Evolutionary conservation across 129 eudicot species (phyloP).

Genomic region (Lactuca saligna): DNA sequence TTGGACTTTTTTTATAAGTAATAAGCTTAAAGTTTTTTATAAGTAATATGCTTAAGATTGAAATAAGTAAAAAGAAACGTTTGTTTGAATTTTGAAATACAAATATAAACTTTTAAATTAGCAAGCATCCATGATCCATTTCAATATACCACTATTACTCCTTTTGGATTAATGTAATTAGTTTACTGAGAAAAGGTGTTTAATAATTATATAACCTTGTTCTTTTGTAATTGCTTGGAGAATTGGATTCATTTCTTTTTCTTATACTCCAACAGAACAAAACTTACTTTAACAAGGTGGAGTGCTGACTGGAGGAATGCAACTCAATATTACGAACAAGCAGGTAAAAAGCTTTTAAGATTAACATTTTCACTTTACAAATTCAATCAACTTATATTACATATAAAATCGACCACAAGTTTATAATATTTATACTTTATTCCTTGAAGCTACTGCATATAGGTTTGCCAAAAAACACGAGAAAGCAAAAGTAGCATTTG

Average conservation of each 20-base stretch:
- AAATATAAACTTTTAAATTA: not conserved
- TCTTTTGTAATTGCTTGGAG: conserved; percentile 15
- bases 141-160: not conserved
- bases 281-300: conserved; percentile 89
- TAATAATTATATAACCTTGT: not conserved
- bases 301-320: conserved; percentile 95
- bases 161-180: conserved; percentile 8
- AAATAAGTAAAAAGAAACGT: no score
- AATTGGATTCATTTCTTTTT: conserved; percentile 14
- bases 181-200: not conserved
- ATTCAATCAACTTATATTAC: conserved; percentile 9
- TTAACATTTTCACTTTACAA: conserved; percentile 1
- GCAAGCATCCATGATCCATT: not conserved
- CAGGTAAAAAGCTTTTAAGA: conserved; percentile 50
- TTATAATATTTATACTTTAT: conserved; percentile 11
- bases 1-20: no score
- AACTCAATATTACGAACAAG: conserved; percentile 82
- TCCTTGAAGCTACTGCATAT: conserved; percentile 57
- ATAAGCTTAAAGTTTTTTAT: no score
- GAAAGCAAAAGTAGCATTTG: conserved; percentile 88
- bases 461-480: conserved; percentile 72
- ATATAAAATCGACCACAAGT: conserved; percentile 2
- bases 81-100: not conserved
- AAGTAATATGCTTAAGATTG: no score
- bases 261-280: conserved; percentile 50